A percentile compares a stretch with the other conserved stretches of the same genome.
phyloP scores from a whole-genome alignment of 345 rosid species.

The Pistacia atlantica region DNA sequence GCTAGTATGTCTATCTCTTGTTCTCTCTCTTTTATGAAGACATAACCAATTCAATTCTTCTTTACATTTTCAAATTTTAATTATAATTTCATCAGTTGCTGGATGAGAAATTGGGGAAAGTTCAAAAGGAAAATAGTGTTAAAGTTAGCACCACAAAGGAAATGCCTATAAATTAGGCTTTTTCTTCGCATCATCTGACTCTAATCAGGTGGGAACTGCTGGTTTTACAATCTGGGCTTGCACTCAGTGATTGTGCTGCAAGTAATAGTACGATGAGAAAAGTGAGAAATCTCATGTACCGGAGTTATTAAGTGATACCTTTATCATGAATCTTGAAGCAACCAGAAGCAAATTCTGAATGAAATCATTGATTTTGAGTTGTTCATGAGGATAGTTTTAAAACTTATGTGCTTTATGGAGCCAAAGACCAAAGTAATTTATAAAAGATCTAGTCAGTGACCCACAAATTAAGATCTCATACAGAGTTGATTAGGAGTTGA shows the following conservation, averaged over 20 bases:
- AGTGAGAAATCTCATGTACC: constrained; percentile 4
- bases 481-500: background rate
- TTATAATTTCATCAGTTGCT: background rate
- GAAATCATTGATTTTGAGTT: constrained; percentile 8
- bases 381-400: background rate
- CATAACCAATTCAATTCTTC: background rate
- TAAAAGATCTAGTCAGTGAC: background rate
- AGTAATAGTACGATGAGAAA: background rate
- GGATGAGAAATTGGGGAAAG: background rate
- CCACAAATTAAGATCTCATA: background rate
- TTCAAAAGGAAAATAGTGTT: background rate
- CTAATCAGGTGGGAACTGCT: background rate
- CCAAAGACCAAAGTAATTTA: background rate
- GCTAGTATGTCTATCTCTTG: background rate
- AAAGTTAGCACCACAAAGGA: background rate
- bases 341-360: background rate
- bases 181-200: background rate
- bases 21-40: background rate
- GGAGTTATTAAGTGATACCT: background rate
- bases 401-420: background rate
- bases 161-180: background rate
- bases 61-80: constrained; percentile 5
- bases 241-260: background rate
- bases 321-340: background rate
- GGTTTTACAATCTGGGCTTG: background rate